Evolutionary conservation across 306 rosid genomes (phyloP).

Genomic region (Glycine soja): DNA sequence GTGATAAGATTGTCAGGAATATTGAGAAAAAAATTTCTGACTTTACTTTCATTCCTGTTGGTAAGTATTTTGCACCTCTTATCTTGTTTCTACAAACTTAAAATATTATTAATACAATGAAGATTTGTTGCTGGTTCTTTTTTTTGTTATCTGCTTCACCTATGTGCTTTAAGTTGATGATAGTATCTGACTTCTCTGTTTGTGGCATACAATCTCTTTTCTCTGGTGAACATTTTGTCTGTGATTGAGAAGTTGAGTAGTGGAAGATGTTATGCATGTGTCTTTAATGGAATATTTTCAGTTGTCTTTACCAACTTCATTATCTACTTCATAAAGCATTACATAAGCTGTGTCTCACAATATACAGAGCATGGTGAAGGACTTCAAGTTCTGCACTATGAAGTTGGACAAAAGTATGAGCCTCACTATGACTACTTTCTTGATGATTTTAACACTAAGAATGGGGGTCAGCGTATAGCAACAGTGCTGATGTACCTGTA

Average conservation of each 20-base stretch:
- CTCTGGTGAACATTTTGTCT: not conserved
- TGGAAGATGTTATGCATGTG: constrained; percentile 10
- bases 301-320: constrained; percentile 32
- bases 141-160: not conserved
- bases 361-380: constrained; percentile 97
- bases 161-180: not conserved
- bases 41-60: constrained; percentile 85
- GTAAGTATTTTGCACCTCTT: constrained; percentile 56
- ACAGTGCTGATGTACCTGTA: constrained; percentile 97
- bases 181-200: constrained; percentile 1
- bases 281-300: constrained; percentile 20
- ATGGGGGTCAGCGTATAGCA: constrained; percentile 99
- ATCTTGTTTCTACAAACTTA: constrained; percentile 34
- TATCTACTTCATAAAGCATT: constrained; percentile 42
- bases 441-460: constrained; percentile 81
- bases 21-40: constrained; percentile 89
- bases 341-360: constrained; percentile 40
- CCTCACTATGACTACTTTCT: constrained; percentile 98
- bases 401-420: constrained; percentile 97
- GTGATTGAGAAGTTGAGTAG: constrained; percentile 28
- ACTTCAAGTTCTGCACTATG: constrained; percentile 97
- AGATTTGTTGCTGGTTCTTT: not conserved
- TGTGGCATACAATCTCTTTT: not conserved
- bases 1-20: constrained; percentile 76
- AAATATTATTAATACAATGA: constrained; percentile 12